Evolutionary conservation across 257 asterid species (phyloP), one percentile per base, ranked within the genome.

Genomic region (Fraxinus excelsior): DNA sequence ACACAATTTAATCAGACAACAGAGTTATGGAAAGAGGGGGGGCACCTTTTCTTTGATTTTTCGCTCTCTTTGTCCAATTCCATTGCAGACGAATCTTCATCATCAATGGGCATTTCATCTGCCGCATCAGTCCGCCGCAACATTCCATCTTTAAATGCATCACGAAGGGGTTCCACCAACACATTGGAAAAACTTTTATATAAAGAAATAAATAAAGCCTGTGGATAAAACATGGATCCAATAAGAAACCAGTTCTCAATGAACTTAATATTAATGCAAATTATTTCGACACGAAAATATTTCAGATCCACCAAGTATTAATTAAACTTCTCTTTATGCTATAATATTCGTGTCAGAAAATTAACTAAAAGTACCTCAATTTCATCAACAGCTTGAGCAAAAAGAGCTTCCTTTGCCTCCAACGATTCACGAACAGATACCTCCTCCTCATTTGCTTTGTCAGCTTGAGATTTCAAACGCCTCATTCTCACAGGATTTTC

Each of bases 371-470:
- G 40, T 85, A 93, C 99, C 98, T 95, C 96, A 80, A 89, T 90
- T 86, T 96, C 99, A 77, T 84, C 89, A 75, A 71, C 69, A 8
- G 99, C 98, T 81, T 91, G 91, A 4, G 83, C 90, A 81, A 93
- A 85, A 73, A 96, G 97, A 78, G 98, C 97, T 79, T 90, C 97
- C 85, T 96, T 96, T 31, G 96, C 97, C 84, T 96, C 97, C 74
- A 96, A 83, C 74, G 98, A 86, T 82, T 96, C 98, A 29, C 82
- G 83, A 60, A 80, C 73, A 76, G 96, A 88, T 81, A 86, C 71
- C 85, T 91, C 98, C 76, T 87, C 88, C 81, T 87, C 89, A 76
- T 85, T 89, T 31, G 97, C 86, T 83, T 80, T 93, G 71, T 90
- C 94, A 74, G 89, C 97, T 70, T 78, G 79, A 70, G 90, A 86